phyloP scores from a whole-genome alignment of 257 asterid species.

The Nicotiana sylvestris region DNA sequence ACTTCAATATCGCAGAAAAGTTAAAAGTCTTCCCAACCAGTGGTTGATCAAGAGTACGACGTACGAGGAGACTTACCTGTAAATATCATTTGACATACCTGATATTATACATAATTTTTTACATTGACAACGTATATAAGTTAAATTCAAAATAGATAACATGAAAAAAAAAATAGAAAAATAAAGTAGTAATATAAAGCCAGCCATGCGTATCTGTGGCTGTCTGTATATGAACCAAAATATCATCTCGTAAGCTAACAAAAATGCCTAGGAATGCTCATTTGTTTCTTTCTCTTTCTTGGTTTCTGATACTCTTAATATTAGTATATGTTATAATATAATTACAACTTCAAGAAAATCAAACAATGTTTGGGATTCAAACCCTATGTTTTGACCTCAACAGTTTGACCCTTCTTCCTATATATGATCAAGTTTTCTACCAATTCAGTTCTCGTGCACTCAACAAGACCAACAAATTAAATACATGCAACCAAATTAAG shows the following conservation, averaged over 20 bases:
- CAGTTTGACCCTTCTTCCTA: slow-evolving; percentile 5
- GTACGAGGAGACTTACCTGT: no score
- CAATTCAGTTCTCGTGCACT: background rate
- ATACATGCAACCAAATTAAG: background rate
- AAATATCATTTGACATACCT: no score
- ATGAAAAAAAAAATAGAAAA: no score
- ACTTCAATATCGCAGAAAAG: no score
- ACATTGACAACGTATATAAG: no score
- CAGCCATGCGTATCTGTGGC: slow-evolving; percentile 22
- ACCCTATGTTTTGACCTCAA: slow-evolving; percentile 22
- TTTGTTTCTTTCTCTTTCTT: slow-evolving; percentile 20
- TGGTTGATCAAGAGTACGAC: no score
- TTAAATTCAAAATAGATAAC: no score
- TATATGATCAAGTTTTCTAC: background rate
- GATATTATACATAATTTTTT: no score
- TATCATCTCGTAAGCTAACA: slow-evolving; percentile 23
- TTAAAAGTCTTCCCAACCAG: no score
- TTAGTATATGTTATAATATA: background rate
- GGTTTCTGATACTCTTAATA: slow-evolving; percentile 5
- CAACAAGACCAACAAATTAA: background rate
- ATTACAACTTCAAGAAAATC: slow-evolving; percentile 11
- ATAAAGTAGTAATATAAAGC: background rate
- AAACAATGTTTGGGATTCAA: slow-evolving; percentile 22
- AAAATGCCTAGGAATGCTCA: slow-evolving; percentile 28
- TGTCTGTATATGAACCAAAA: slow-evolving; percentile 7